Evolutionary conservation across 148 eudicot species (phyloP), one percentile per base, ranked within the genome.

Genomic region (Mesembryanthemum crystallinum): DNA sequence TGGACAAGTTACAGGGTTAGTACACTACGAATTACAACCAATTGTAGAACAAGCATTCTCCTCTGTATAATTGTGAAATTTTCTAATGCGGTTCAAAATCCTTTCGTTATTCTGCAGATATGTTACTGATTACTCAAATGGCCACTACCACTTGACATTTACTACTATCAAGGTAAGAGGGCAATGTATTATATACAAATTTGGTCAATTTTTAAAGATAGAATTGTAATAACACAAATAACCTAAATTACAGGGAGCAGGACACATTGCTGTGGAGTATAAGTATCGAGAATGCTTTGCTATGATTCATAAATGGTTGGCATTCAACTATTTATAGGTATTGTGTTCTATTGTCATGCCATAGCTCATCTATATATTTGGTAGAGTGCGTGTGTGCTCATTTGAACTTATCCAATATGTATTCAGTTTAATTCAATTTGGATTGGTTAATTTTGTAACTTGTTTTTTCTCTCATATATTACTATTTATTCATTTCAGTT

Each of bases 1-100:
- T 33, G 77, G 82, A 29, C 82, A 79, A 73, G 77, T 79, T 67
- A 77, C 82, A n/a, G 82, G 82, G 82, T 79, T 43, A 23, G 73
- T 78, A 10, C 10, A 14, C 61, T 42, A 23, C 35, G 6, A 24
- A 8, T 8, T 37, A 7, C 23, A 63, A 33, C 0, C 5, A 43
- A 54, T 54, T 12, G 6, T 7, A 25, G 12, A 25, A 25, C 11
- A 61, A 61, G 14, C 14, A 30, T 64, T 2, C 0, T 61, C 11
- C 32, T 61, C 8, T 3, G 3, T 25, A 24, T 59, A n/a, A n/a
- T n/a, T n/a, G n/a, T n/a, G n/a, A n/a, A n/a, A n/a, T n/a, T n/a
- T n/a, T n/a, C n/a, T n/a, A n/a, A n/a, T n/a, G n/a, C n/a, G n/a
- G n/a, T n/a, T 12, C 20, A 14, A 29, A 0, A 23, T 69, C 47